Percentiles rank a stretch among this genome's conserved stretches.
Evolutionary conservation across 805 yeast species (phyloP).

Genomic region (Lipomyces yamadae): DNA sequence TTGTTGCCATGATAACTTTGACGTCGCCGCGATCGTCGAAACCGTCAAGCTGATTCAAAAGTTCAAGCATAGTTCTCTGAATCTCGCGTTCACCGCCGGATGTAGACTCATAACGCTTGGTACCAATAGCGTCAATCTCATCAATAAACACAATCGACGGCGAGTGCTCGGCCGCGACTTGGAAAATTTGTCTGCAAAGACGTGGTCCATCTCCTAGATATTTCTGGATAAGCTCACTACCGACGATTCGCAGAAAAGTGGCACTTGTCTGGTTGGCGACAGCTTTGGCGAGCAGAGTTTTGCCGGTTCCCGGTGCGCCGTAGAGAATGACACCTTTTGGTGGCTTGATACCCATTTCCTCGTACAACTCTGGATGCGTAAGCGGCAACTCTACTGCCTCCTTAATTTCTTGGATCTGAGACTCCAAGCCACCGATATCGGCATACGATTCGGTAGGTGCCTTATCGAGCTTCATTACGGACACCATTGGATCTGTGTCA

Average conservation of each 20-base stretch:
- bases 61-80: slow-evolving; percentile 96
- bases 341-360: slow-evolving; percentile 98
- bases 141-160: slow-evolving; percentile 98
- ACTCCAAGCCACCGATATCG: slow-evolving; percentile 95
- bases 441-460: slow-evolving; percentile 97
- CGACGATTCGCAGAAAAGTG: slow-evolving; percentile 93
- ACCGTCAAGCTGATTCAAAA: slow-evolving; percentile 93
- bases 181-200: slow-evolving; percentile 89
- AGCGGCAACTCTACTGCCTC: slow-evolving; percentile 95
- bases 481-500: slow-evolving; percentile 97
- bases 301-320: slow-evolving; percentile 99
- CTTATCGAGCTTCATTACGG: slow-evolving; percentile 96
- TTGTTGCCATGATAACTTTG: slow-evolving; percentile 97
- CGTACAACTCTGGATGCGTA: slow-evolving; percentile 95
- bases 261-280: slow-evolving; percentile 98
- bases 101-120: slow-evolving; percentile 88
- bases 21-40: slow-evolving; percentile 97
- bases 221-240: slow-evolving; percentile 95
- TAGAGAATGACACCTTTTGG: slow-evolving; percentile 97
- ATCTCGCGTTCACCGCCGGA: slow-evolving; percentile 98
- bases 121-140: slow-evolving; percentile 98
- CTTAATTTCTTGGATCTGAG: slow-evolving; percentile 96
- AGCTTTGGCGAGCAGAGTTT: slow-evolving; percentile 92
- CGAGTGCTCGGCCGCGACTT: slow-evolving; percentile 94
- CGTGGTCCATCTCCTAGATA: slow-evolving; percentile 98